Evolutionary conservation across 768 basidiomycete species (phyloP), one percentile per base, ranked within the genome.

Genomic region (Butyriboletus loyo): DNA sequence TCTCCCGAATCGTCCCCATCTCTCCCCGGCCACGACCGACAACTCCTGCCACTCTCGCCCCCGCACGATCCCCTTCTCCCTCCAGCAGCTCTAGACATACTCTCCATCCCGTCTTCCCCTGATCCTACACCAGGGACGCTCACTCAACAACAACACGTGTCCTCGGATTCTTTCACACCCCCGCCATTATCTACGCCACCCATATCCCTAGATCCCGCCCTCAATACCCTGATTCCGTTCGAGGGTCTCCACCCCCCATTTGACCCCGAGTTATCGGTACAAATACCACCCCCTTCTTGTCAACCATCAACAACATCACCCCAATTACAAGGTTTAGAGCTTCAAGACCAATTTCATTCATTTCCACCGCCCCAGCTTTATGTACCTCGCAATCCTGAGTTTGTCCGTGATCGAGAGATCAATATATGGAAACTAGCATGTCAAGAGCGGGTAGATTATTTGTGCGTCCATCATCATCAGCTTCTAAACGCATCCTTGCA

Each of bases 391-490:
- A 52, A 53, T 44, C 68, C 69, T 17, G 58, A 58, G 27, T 58
- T 65, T 43, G 63, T 60, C 49, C 69, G 67, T 25, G 69, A 71
- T 60, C 59, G 68, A 21, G 68, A 69, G 40, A 63, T 71, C 58
- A 69, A 69, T 49, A 69, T 69, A 46, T 69, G 68, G 68, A 69
- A 69, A 54, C 56, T 69, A 15, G 68, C 68, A 14, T 69, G 68
- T 45, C 68, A 71, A 55, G 68, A 69, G 55, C 65, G 68, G 39
- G 68, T 69, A 54, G 68, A 69, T 48, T 69, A 55, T 55, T 43
- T 69, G 67, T 69, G 39, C 58, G 67, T 66, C 24, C 55, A 51
- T 27, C 50, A 35, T 50, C 36, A 52, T 39, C 49, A 37, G 7
- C 46, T 58, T 46, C 28, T 40, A 30, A 24, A 19, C 30, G 11